A percentile compares a stretch with the other conserved stretches of the same genome.
phyloP scores from a whole-genome alignment of 495 filamentous ascomycete genomes.

The Penicillium longicatenatum region DNA sequence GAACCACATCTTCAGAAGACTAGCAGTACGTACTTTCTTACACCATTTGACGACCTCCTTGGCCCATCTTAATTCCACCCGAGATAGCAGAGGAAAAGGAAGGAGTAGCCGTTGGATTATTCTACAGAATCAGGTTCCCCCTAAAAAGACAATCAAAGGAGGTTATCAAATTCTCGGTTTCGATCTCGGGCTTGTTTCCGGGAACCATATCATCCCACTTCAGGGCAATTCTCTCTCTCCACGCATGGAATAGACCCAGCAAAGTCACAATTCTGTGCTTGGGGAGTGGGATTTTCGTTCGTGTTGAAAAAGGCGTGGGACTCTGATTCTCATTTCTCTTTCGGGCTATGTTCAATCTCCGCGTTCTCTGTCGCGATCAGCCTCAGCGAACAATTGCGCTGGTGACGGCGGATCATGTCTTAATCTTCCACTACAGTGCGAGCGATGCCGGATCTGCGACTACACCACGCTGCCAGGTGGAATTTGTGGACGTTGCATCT shows the following conservation, averaged over 20 bases:
- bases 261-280: neutral
- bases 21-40: neutral
- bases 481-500: conserved; percentile 69
- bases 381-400: conserved; percentile 86
- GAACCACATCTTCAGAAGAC: neutral
- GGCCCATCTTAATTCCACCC: neutral
- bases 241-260: neutral
- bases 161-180: too few relatives aligned
- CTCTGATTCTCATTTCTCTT: neutral
- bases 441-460: conserved; percentile 52
- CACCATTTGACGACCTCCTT: neutral
- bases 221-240: neutral
- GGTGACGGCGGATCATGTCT: conserved; percentile 71
- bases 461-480: conserved; percentile 77
- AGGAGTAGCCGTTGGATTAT: neutral
- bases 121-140: neutral
- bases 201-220: neutral
- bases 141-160: neutral
- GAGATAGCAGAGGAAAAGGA: neutral
- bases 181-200: neutral
- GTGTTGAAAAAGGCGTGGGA: neutral
- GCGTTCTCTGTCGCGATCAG: conserved; percentile 58
- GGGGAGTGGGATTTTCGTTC: neutral
- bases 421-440: conserved; percentile 77
- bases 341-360: conserved; percentile 42